Percentiles rank a stretch among this genome's conserved stretches.
These are phyloP conservation scores for Comarum palustre DNA, from an alignment of 306 rosid species.

Conservation along the genomic window DNA sequence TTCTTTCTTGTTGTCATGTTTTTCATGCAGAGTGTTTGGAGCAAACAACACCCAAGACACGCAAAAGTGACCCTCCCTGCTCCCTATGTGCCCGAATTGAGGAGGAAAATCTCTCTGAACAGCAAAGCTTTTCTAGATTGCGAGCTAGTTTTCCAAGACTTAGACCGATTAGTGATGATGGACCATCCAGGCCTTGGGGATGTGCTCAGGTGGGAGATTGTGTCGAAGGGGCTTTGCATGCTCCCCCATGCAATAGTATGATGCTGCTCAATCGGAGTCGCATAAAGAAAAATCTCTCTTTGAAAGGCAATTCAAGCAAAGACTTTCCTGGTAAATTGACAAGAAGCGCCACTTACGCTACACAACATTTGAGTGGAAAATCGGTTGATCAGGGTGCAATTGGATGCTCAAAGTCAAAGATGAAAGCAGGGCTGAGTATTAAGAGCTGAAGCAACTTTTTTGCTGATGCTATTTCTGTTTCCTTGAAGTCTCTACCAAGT, in stretches of 20 bases:
- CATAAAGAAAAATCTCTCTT: conserved; percentile 55
- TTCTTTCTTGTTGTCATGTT: conserved; percentile 74
- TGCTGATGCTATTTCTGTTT: conserved; percentile 3
- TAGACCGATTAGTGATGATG: conserved; percentile 51
- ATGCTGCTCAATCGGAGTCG: conserved; percentile 60
- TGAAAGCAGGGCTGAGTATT: conserved; percentile 37
- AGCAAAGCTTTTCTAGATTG: conserved; percentile 38
- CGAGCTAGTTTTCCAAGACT: conserved; percentile 47
- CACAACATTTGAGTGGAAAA: conserved; percentile 45
- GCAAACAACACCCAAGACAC: conserved; percentile 60
- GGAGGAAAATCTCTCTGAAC: conserved; percentile 55
- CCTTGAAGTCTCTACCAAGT: conserved; percentile 22
- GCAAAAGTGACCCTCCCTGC: conserved; percentile 73
- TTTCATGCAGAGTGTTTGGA: conserved; percentile 91
- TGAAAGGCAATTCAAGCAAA: conserved; percentile 52
- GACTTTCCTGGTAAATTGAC: conserved; percentile 65
- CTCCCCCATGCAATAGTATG: conserved; percentile 57
- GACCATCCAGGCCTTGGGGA: conserved; percentile 67
- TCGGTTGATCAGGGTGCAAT: conserved; percentile 47
- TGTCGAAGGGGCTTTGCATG: conserved; percentile 67
- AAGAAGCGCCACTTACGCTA: conserved; percentile 44
- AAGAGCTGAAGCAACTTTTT: conserved; percentile 36
- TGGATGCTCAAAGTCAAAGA: conserved; percentile 52
- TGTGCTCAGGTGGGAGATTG: conserved; percentile 67
- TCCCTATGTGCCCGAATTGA: conserved; percentile 57